Evolutionary conservation across 164 flowering plant genomes (phyloP), one percentile per base, ranked within the genome.

Genomic region (Sedum album): DNA sequence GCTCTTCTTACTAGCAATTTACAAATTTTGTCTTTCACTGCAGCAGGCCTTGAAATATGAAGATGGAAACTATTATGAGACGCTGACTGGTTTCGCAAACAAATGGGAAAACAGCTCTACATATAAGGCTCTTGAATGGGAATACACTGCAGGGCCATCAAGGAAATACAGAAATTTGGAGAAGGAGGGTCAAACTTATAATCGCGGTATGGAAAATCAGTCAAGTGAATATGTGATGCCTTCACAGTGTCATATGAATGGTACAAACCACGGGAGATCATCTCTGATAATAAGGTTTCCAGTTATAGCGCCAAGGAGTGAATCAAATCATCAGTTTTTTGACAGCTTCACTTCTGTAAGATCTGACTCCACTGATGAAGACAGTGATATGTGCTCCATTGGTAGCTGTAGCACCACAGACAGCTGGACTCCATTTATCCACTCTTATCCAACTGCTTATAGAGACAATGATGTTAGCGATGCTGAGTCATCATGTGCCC

Each of bases 371-470:
- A 74, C 61, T 79, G 83, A 81, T 68, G 77, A 77, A 69, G 84
- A 83, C 66, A 80, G 81, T 73, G 75, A 76, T 71, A 60, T 74
- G 33, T 85, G 82, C 77, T 90, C 95, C 68, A 92, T 89, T 73
- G 98, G 84, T 84, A 91, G 98, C 78, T 89, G 96, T 83, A 83
- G 89, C 71, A 69, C 77, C 70, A 72, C 68, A 68, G 65, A 72
- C 71, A 73, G 66, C 73, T 69, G 73, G 74, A 70, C 70, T 71
- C 60, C 18, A 70, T 53, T n/a, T 11, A 15, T 74, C 73, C 23
- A 55, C 76, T 66, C 63, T 65, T 76, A 71, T 67, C 72, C 67
- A 71, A 61, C 55, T 74, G 74, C 76, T 68, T 83, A 82, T 72
- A 46, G 62, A 31, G 86, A 79, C 44, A 70, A 74, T 74, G 46